Evolutionary conservation across 768 basidiomycete species (phyloP).

Genomic region (Agrocybe chaxingu): DNA sequence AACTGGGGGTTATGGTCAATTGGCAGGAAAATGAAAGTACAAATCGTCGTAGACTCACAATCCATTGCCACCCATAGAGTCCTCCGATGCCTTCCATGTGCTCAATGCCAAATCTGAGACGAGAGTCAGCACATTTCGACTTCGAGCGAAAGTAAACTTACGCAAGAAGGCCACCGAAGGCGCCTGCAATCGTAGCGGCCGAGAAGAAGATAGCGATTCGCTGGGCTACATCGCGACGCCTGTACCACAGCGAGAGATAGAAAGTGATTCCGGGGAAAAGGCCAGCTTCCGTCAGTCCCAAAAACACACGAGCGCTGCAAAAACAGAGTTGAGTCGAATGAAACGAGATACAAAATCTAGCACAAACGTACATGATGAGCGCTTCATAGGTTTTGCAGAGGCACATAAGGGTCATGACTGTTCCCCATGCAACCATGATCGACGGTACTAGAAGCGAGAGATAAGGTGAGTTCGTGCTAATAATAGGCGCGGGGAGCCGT

Average conservation of each 20-base stretch:
- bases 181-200: conserved; percentile 55
- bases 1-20: conserved; percentile 24
- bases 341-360: too few relatives aligned
- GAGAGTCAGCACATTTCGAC: conserved; percentile 12
- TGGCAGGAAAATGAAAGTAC: too few relatives aligned
- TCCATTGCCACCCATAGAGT: conserved; percentile 48
- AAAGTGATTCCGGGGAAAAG: conserved; percentile 38
- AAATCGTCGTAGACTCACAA: conserved; percentile 26
- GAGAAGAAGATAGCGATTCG: conserved; percentile 65
- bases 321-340: too few relatives aligned
- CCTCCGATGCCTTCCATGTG: conserved; percentile 39
- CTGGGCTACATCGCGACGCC: conserved; percentile 51
- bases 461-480: too few relatives aligned
- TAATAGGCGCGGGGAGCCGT: too few relatives aligned
- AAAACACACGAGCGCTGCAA: conserved; percentile 33
- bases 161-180: conserved; percentile 46
- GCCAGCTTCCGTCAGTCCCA: conserved; percentile 38
- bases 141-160: conserved; percentile 10
- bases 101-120: conserved; percentile 40
- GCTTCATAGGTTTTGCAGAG: conserved; percentile 27
- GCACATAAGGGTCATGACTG: conserved; percentile 30
- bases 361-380: conserved; percentile 23
- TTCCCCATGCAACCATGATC: conserved; percentile 32
- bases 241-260: conserved; percentile 60
- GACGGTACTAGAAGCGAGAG: conserved; percentile 20